Percentiles rank a stretch among this genome's conserved stretches.
phyloP scores from a whole-genome alignment of 2,329 filamentous ascomycete genomes.

The Fusarium globosum region DNA sequence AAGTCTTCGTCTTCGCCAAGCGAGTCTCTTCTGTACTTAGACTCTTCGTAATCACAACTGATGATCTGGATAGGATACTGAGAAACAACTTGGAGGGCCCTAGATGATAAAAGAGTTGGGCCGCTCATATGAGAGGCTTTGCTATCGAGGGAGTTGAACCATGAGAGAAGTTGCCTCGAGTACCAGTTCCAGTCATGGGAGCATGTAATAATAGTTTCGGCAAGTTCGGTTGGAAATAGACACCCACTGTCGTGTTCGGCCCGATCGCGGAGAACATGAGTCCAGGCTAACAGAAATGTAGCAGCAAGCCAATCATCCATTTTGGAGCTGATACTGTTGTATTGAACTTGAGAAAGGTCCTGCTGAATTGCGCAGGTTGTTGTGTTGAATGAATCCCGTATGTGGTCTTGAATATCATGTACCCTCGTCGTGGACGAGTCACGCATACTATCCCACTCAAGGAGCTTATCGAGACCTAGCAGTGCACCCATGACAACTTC shows the following conservation, averaged over 20 bases:
- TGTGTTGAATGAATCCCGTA: not conserved
- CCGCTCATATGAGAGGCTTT: not conserved
- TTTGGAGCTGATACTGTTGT: not conserved
- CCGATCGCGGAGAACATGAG: not conserved
- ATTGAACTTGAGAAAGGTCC: fast-evolving
- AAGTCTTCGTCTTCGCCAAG: not conserved
- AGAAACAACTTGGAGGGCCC: not conserved
- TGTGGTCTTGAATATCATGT: not conserved
- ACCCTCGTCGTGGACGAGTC: not conserved
- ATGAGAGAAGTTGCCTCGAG: not conserved
- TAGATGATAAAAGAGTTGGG: not conserved
- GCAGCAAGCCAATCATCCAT: not conserved
- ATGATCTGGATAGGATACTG: conserved; percentile 1
- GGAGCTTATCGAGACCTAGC: not conserved
- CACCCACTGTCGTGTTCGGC: not conserved
- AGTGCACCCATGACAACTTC: not conserved
- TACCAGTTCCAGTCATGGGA: conserved; percentile 10
- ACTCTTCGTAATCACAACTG: conserved; percentile 8
- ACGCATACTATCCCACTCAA: not conserved
- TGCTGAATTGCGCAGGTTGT: not conserved
- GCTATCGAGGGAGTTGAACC: conserved; percentile 4
- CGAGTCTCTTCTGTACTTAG: not conserved
- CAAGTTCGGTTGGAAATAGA: not conserved
- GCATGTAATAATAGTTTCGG: not conserved
- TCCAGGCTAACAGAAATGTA: not conserved